Conservation (phyloP, 2,329 filamentous ascomycete species). For the Aspergillus sp. region DNA sequence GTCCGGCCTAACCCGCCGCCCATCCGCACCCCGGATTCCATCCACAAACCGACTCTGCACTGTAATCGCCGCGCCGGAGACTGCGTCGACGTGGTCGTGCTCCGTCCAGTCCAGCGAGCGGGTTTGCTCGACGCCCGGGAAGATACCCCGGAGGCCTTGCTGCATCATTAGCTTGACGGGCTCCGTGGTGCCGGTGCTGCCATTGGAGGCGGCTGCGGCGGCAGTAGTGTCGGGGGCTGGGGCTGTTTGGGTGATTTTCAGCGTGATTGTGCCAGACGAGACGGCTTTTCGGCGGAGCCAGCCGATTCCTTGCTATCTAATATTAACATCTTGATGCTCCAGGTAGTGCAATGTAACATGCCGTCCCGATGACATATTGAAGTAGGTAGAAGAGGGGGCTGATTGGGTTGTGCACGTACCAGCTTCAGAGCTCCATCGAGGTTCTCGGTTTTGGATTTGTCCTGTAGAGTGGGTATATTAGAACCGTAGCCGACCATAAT, state of each 20-base stretch:
- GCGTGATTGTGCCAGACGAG: neutral
- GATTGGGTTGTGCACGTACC: neutral
- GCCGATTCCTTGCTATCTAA: neutral
- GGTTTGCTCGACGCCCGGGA: constrained; percentile 7
- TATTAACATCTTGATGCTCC: neutral
- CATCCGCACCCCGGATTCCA: neutral
- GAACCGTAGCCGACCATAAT: neutral
- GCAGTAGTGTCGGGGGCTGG: neutral
- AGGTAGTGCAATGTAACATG: too few species aligned
- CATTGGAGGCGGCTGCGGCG: neutral
- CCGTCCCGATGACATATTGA: too few species aligned
- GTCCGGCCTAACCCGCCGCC: neutral
- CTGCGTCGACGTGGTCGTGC: constrained; percentile 2
- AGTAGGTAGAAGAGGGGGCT: too few species aligned
- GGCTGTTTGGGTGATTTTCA: neutral
- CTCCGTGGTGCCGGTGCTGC: neutral
- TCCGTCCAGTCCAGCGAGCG: neutral
- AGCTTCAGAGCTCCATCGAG: constrained; percentile 3
- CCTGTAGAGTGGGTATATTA: neutral
- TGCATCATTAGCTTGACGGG: constrained; percentile 4
- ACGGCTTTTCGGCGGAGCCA: constrained; percentile 9
- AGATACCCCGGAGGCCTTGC: constrained; percentile 8
- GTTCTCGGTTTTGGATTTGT: constrained; percentile 1
- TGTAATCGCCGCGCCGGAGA: neutral
- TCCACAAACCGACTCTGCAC: constrained; percentile 3